Conservation (phyloP, 202 grass and related monocot genomes). For the Schoenoplectus tabernaemontani region DNA sequence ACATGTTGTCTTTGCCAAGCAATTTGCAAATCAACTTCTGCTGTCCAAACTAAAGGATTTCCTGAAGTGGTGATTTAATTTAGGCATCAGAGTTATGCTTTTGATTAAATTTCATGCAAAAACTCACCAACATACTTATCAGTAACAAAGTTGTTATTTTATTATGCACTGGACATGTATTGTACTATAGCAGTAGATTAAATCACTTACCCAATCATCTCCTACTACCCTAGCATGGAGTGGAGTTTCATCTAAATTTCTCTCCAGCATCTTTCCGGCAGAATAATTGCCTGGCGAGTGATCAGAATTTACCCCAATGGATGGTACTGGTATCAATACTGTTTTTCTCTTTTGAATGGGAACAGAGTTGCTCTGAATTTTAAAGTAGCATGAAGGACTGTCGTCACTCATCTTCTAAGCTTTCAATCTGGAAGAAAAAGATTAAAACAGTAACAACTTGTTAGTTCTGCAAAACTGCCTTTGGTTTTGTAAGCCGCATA, state of each 20-base stretch:
- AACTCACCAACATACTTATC: neutral
- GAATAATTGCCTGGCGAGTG: neutral
- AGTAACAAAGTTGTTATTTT: neutral
- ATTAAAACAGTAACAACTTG: neutral
- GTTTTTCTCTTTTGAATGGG: constrained; percentile 42
- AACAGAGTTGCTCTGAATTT: constrained; percentile 56
- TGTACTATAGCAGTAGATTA: neutral
- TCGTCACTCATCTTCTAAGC: constrained; percentile 57
- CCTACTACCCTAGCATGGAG: neutral
- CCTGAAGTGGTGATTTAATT: neutral
- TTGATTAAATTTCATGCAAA: neutral
- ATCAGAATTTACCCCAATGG: neutral
- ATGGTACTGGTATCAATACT: neutral
- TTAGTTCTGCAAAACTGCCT: neutral
- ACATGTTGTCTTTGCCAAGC: neutral
- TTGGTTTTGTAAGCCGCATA: too few relatives aligned
- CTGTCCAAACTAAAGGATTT: neutral
- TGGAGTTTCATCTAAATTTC: neutral
- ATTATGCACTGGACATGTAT: neutral
- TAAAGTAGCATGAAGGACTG: constrained; percentile 47
- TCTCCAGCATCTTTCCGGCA: neutral
- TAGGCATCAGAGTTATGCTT: neutral
- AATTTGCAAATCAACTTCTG: neutral
- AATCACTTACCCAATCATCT: neutral
- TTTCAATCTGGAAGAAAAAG: neutral